Conservation (phyloP, 2,329 filamentous ascomycete species). For the Sclerotinia borealis region DNA sequence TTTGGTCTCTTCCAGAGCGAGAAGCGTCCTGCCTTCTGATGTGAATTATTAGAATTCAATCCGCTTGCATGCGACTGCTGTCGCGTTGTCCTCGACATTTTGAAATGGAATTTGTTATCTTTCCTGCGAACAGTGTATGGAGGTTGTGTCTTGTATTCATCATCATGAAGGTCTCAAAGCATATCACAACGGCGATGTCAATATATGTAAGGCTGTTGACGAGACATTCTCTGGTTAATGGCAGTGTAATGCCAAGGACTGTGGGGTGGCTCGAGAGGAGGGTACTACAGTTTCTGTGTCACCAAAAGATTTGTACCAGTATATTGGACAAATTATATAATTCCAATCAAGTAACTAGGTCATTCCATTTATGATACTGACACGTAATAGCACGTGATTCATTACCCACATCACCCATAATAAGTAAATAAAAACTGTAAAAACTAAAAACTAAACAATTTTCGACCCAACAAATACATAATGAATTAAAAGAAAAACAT, state of each 20-base stretch:
- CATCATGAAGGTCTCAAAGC: background rate
- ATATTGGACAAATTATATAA: no score
- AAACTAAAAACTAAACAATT: no score
- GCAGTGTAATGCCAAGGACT: constrained; percentile 7
- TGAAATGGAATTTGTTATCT: background rate
- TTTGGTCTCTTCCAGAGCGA: constrained; percentile 2
- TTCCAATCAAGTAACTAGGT: no score
- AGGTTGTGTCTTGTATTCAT: background rate
- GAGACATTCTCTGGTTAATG: background rate
- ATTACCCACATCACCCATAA: no score
- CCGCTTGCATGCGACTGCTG: constrained; percentile 2
- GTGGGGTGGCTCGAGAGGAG: constrained; percentile 3
- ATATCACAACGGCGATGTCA: background rate
- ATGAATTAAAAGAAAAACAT: background rate
- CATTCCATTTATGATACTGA: no score
- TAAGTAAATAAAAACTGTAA: no score
- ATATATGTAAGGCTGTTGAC: constrained; percentile 1
- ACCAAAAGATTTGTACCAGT: no score
- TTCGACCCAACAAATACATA: background rate
- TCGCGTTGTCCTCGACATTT: constrained; percentile 6
- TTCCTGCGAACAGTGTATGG: constrained; percentile 2
- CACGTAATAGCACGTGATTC: no score
- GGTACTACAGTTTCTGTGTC: no score
- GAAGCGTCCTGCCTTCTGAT: constrained; percentile 4
- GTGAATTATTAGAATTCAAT: background rate